Percentiles rank a stretch among this genome's conserved stretches.
phyloP scores from a whole-genome alignment of 371 early-diverging fungal genomes.

The Chytridium lagenaria region DNA sequence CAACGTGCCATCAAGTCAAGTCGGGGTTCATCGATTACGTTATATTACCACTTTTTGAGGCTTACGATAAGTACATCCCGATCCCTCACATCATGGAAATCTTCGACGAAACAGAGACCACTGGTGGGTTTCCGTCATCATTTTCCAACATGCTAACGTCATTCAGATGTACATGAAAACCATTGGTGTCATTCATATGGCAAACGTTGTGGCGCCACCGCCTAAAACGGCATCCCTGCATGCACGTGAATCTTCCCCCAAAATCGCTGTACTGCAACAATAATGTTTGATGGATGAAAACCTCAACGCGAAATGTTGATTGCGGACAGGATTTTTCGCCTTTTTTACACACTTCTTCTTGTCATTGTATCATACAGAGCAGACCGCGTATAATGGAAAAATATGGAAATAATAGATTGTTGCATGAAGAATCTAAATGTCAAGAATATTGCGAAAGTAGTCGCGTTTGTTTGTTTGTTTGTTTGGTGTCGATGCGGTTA shows the following conservation, averaged over 20 bases:
- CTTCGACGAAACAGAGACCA: slow-evolving; percentile 49
- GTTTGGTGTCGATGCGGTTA: too few species aligned
- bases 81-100: slow-evolving; percentile 43
- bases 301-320: too few species aligned
- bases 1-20: slow-evolving; percentile 53
- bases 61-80: slow-evolving; percentile 48
- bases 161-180: slow-evolving; percentile 7
- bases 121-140: slow-evolving; percentile 38
- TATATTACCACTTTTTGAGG: slow-evolving; percentile 56
- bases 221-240: not conserved
- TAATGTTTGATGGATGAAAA: too few species aligned
- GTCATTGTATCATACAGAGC: too few species aligned
- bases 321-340: too few species aligned
- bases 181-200: slow-evolving; percentile 16
- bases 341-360: too few species aligned
- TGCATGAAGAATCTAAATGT: too few species aligned
- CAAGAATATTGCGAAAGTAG: too few species aligned
- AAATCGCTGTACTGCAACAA: not conserved
- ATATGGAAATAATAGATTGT: too few species aligned
- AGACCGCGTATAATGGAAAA: too few species aligned
- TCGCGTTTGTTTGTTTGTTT: too few species aligned
- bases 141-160: not conserved
- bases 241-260: slow-evolving; percentile 4
- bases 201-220: slow-evolving; percentile 5
- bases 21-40: slow-evolving; percentile 63